These are phyloP conservation scores for Hyphopichia burtonii DNA, from an alignment of 1,139 yeast species.

Conservation along the genomic window DNA sequence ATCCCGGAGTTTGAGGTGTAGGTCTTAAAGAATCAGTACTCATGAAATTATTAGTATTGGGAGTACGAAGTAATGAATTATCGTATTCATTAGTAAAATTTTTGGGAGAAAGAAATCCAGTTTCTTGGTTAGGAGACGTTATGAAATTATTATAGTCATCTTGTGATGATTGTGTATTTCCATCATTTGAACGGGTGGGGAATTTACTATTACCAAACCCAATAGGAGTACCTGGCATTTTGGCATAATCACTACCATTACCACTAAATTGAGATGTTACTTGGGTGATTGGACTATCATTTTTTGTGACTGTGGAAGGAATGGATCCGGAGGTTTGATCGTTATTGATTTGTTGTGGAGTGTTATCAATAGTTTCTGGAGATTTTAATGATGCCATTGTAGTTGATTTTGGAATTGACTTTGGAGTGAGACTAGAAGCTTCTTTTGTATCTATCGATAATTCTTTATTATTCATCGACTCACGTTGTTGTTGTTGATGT, in stretches of 20 bases:
- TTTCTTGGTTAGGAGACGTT: conserved; percentile 7
- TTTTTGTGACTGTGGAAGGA: conserved; percentile 6
- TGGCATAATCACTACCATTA: conserved; percentile 6
- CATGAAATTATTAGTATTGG: conserved; percentile 9
- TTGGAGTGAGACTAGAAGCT: not conserved
- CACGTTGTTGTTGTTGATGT: conserved; percentile 7
- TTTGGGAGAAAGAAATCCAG: conserved; percentile 1
- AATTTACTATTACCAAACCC: conserved; percentile 8
- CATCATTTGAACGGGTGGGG: not conserved
- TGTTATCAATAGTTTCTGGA: not conserved
- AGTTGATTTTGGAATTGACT: not conserved
- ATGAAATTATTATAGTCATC: conserved; percentile 2
- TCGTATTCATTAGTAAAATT: conserved; percentile 5
- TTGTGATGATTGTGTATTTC: conserved; percentile 1
- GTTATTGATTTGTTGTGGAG: not conserved
- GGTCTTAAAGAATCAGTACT: conserved; percentile 7
- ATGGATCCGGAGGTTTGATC: conserved; percentile 8
- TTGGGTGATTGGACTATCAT: conserved; percentile 10
- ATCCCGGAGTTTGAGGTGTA: conserved; percentile 6
- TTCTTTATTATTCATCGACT: conserved; percentile 1
- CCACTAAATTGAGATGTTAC: conserved; percentile 10
- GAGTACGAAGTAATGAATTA: conserved; percentile 10
- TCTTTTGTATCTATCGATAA: not conserved
- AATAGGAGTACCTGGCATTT: conserved; percentile 19
- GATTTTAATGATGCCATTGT: conserved; percentile 1